Evolutionary conservation across 2,329 filamentous ascomycete species (phyloP).

Genomic region (Aspergillus thermomutatus): DNA sequence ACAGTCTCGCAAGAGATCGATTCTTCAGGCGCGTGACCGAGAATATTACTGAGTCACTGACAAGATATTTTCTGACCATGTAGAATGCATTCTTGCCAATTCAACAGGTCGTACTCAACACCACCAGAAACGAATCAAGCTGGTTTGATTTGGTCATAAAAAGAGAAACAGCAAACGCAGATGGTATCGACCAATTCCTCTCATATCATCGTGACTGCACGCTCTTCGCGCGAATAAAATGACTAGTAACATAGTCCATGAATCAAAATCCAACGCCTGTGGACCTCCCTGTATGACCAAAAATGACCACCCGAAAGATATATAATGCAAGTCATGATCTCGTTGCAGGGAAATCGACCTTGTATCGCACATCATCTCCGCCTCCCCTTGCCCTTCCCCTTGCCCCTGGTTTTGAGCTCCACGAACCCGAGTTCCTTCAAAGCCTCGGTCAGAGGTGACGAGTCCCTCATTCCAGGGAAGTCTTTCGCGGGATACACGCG

Average conservation of each 20-base stretch:
- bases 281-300: not conserved
- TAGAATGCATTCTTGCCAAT: not conserved
- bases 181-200: not conserved
- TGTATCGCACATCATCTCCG: constrained; percentile 11
- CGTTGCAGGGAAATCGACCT: not conserved
- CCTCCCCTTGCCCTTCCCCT: constrained; percentile 33
- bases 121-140: not conserved
- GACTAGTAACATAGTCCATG: not conserved
- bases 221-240: not conserved
- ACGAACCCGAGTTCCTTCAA: constrained; percentile 41
- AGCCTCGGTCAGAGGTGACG: constrained; percentile 36
- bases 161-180: not conserved
- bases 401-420: constrained; percentile 40
- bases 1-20: no score
- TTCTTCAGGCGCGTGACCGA: no score
- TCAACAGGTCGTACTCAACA: not conserved
- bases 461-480: constrained; percentile 43
- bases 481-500: constrained; percentile 43
- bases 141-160: not conserved
- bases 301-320: not conserved
- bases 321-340: not conserved
- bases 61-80: not conserved
- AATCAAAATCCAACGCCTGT: not conserved
- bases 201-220: not conserved
- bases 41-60: not conserved